These are phyloP conservation scores for Cryptomeria japonica DNA, from an alignment of 75 land plant species.

Conservation along the genomic window DNA sequence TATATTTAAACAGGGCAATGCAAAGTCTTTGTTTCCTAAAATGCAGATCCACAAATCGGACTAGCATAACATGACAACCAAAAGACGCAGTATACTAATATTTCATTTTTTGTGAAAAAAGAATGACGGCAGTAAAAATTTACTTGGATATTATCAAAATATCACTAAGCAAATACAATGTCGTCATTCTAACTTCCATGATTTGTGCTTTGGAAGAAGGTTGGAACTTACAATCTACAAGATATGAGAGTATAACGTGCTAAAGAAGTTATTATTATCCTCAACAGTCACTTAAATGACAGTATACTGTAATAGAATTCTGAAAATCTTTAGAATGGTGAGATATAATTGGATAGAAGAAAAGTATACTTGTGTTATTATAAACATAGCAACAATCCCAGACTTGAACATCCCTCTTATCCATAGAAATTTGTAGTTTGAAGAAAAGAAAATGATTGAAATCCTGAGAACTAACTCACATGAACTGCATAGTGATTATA, in stretches of 20 bases:
- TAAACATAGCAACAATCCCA: too few species aligned
- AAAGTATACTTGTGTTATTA: too few species aligned
- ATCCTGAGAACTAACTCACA: neutral
- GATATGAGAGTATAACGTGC: neutral
- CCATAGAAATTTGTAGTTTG: neutral
- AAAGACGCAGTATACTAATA: neutral
- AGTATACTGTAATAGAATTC: neutral
- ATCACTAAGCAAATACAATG: neutral
- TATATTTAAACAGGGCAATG: neutral
- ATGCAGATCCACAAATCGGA: neutral
- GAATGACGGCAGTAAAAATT: neutral
- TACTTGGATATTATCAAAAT: neutral
- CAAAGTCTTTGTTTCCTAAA: neutral
- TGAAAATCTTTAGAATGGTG: neutral
- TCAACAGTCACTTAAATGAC: neutral
- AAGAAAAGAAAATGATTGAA: neutral
- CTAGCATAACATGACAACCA: neutral
- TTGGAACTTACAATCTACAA: neutral
- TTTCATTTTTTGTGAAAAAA: neutral
- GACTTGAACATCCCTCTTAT: too few species aligned
- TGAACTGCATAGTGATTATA: too few species aligned
- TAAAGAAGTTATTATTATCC: neutral
- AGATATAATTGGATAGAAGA: too few species aligned
- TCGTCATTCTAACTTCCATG: neutral
- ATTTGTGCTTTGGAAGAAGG: neutral